A percentile compares a stretch with the other conserved stretches of the same genome.
Conservation (phyloP, 352 stramenopile genomes). For the Saprolegnia diclina region DNA sequence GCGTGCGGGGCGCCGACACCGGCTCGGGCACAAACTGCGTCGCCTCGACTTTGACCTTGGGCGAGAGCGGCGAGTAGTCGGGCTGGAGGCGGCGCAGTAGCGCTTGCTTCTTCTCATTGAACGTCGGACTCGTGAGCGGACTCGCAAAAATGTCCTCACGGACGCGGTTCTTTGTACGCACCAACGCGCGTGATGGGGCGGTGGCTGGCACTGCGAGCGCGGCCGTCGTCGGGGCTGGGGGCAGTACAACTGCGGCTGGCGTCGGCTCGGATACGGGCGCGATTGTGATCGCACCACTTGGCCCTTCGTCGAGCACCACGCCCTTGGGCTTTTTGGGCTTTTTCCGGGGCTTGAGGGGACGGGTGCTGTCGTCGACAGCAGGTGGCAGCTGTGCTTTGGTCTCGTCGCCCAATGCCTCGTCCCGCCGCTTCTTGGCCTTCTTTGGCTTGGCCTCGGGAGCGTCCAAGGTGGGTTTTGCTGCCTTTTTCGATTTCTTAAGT, state of each 20-base stretch:
- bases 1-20: background rate
- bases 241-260: background rate
- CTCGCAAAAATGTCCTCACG: background rate
- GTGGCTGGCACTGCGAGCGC: background rate
- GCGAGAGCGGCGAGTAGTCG: slow-evolving; percentile 5
- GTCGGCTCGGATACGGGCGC: background rate
- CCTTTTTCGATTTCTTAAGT: slow-evolving; percentile 19
- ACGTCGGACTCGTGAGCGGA: background rate
- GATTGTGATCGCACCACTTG: background rate
- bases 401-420: background rate
- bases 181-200: too few relatives aligned
- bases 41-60: slow-evolving; percentile 2
- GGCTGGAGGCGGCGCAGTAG: background rate
- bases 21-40: background rate
- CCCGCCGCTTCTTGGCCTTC: background rate
- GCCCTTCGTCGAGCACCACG: background rate
- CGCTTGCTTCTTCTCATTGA: background rate
- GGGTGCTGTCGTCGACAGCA: background rate
- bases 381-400: background rate
- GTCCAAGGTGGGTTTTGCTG: background rate
- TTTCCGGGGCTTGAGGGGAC: background rate
- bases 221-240: background rate
- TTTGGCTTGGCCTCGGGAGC: background rate
- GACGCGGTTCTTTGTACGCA: background rate
- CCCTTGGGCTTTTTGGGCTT: background rate